Conservation (phyloP, 2,329 filamentous ascomycete species). For the Epichloe festucae region DNA sequence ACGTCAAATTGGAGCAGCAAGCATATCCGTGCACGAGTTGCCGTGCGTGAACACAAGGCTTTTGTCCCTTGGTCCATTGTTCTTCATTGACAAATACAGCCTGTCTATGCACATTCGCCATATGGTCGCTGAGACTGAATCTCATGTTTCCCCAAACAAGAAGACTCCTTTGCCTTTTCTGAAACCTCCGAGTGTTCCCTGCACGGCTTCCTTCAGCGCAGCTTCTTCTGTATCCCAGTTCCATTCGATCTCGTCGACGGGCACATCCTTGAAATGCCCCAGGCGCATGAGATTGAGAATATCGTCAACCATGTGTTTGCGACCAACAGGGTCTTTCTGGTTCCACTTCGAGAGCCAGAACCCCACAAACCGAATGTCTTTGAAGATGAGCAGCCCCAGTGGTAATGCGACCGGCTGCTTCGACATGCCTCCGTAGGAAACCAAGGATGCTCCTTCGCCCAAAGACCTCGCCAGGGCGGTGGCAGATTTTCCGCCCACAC, state of each 20-base stretch:
- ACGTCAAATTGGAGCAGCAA: too few species aligned
- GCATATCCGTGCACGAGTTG: too few species aligned
- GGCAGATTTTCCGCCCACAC: constrained; percentile 80
- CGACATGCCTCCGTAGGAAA: constrained; percentile 94
- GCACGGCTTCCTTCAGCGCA: constrained; percentile 58
- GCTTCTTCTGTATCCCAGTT: constrained; percentile 63
- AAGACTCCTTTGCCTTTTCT: constrained; percentile 84
- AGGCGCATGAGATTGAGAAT: constrained; percentile 62
- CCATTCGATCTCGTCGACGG: constrained; percentile 75
- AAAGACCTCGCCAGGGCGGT: constrained; percentile 66
- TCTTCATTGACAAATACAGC: too few species aligned
- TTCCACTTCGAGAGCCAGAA: constrained; percentile 96
- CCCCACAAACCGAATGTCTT: constrained; percentile 74
- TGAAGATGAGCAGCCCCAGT: constrained; percentile 82
- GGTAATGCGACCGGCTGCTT: constrained; percentile 74
- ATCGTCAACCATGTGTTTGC: constrained; percentile 71
- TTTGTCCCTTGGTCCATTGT: too few species aligned
- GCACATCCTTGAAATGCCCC: constrained; percentile 71
- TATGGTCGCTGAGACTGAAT: background rate
- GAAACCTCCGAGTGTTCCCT: constrained; percentile 73
- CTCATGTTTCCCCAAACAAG: constrained; percentile 52
- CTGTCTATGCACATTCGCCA: background rate
- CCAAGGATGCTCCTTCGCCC: constrained; percentile 55
- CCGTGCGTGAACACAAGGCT: too few species aligned
- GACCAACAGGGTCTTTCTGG: constrained; percentile 57